A percentile compares a stretch with the other conserved stretches of the same genome.
Conservation (phyloP, 768 basidiomycete species). For the Rhodocollybia butyracea region DNA sequence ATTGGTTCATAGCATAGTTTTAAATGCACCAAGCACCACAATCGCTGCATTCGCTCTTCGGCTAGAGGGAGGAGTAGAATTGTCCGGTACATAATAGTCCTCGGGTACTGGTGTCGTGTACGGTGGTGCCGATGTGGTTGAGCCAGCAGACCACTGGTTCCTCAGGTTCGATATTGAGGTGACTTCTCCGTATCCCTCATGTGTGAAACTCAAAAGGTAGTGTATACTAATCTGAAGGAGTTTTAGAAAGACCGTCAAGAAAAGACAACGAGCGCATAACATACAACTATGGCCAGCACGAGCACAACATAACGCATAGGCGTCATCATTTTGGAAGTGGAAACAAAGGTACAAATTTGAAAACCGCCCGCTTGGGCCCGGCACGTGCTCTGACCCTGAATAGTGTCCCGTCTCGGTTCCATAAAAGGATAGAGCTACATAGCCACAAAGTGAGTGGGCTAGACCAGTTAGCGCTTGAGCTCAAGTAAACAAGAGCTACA, state of each 20-base stretch:
- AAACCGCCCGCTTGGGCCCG: too few species aligned
- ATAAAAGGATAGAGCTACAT: too few species aligned
- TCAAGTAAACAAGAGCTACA: too few species aligned
- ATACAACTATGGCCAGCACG: slow-evolving; percentile 43
- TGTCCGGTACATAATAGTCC: slow-evolving; percentile 47
- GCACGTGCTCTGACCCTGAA: too few species aligned
- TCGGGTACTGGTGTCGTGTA: slow-evolving; percentile 60
- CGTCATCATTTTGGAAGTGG: slow-evolving; percentile 44
- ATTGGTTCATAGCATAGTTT: too few species aligned
- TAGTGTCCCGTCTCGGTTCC: too few species aligned
- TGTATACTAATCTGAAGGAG: slow-evolving; percentile 47
- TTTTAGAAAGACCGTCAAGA: neutral
- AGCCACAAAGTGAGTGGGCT: too few species aligned
- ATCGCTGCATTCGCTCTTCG: slow-evolving; percentile 80
- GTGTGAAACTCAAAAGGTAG: slow-evolving; percentile 63
- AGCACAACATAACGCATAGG: slow-evolving; percentile 53
- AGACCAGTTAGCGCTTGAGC: too few species aligned
- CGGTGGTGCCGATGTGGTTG: too few species aligned
- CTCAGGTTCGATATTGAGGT: slow-evolving; percentile 49
- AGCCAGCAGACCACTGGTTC: slow-evolving; percentile 24
- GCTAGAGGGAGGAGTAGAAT: slow-evolving; percentile 32
- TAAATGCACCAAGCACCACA: slow-evolving; percentile 61
- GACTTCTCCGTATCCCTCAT: slow-evolving; percentile 59
- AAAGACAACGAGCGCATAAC: slow-evolving; percentile 24
- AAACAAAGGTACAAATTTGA: too few species aligned